These are phyloP conservation scores for Trichosporon coremiiforme DNA, from an alignment of 1,284 basidiomycete species.

Conservation along the genomic window DNA sequence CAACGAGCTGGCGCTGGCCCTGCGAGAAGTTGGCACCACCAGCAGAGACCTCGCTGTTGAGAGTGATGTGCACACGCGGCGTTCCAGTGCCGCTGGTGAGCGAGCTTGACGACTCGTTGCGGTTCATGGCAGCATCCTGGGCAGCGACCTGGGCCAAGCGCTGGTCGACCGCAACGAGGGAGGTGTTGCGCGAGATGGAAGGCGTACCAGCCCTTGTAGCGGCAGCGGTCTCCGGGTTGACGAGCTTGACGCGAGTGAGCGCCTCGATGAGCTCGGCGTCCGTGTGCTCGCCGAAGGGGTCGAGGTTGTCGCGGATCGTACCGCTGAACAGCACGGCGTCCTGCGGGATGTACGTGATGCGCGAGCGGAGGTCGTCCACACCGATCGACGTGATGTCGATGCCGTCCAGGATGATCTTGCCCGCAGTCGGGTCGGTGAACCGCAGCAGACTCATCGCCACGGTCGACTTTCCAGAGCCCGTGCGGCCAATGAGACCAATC, in stretches of 20 bases:
- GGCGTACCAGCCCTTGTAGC: conserved; percentile 6
- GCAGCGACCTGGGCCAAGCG: conserved; percentile 2
- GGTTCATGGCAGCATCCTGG: conserved; percentile 18
- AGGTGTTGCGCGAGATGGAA: conserved; percentile 1
- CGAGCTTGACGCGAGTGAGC: conserved; percentile 53
- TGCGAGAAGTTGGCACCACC: conserved; percentile 82
- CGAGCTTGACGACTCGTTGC: conserved; percentile 15
- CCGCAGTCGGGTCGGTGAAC: conserved; percentile 80
- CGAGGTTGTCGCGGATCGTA: conserved; percentile 79
- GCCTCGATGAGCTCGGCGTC: conserved; percentile 70
- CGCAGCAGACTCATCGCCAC: conserved; percentile 82
- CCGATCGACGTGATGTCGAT: conserved; percentile 88
- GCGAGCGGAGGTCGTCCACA: conserved; percentile 68
- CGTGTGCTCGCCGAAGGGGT: conserved; percentile 81
- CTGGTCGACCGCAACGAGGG: conserved; percentile 9
- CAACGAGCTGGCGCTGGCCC: conserved; percentile 79
- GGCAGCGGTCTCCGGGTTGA: conserved; percentile 21
- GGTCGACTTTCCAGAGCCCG: conserved; percentile 60
- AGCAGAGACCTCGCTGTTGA: conserved; percentile 73
- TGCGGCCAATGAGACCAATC: conserved; percentile 62
- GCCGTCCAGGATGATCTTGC: conserved; percentile 80
- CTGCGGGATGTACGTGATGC: conserved; percentile 59
- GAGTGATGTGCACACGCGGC: conserved; percentile 59
- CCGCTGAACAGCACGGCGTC: conserved; percentile 84
- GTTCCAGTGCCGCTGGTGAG: conserved; percentile 8